Evolutionary conservation across 2,329 filamentous ascomycete species (phyloP).

Genomic region (Leptographium wingfieldii): DNA sequence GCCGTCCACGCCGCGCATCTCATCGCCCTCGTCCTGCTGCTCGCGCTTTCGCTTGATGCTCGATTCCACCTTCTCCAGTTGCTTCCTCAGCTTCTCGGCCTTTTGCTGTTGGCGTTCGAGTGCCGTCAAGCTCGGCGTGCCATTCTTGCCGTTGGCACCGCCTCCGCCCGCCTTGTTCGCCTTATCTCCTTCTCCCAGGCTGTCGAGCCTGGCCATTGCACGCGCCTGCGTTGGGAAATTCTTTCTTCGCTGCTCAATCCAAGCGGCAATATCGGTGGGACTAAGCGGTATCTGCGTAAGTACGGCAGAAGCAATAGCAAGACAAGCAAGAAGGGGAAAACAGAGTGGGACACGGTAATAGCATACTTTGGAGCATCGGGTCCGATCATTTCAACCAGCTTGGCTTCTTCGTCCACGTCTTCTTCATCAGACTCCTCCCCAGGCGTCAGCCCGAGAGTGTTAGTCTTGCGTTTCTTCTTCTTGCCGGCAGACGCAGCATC

Average conservation of each 20-base stretch:
- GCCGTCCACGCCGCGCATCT: constrained; percentile 38
- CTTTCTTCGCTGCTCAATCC: constrained; percentile 68
- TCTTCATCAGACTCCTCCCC: constrained; percentile 54
- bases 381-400: constrained; percentile 40
- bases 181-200: constrained; percentile 31
- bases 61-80: constrained; percentile 58
- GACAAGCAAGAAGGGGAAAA: neutral
- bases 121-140: neutral
- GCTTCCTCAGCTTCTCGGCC: constrained; percentile 49
- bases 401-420: constrained; percentile 58
- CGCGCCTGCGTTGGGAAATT: constrained; percentile 70
- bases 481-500: constrained; percentile 39
- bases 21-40: constrained; percentile 53
- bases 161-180: constrained; percentile 37
- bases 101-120: constrained; percentile 40
- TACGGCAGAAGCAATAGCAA: neutral
- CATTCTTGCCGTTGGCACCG: neutral
- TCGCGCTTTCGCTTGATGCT: constrained; percentile 57
- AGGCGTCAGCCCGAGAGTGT: constrained; percentile 59
- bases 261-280: constrained; percentile 60
- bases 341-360: constrained; percentile 13
- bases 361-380: constrained; percentile 40
- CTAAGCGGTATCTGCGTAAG: constrained; percentile 19
- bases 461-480: constrained; percentile 61
- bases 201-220: constrained; percentile 48